These are phyloP conservation scores for Mycena indigotica DNA, from an alignment of 768 basidiomycete genomes.

Conservation along the genomic window DNA sequence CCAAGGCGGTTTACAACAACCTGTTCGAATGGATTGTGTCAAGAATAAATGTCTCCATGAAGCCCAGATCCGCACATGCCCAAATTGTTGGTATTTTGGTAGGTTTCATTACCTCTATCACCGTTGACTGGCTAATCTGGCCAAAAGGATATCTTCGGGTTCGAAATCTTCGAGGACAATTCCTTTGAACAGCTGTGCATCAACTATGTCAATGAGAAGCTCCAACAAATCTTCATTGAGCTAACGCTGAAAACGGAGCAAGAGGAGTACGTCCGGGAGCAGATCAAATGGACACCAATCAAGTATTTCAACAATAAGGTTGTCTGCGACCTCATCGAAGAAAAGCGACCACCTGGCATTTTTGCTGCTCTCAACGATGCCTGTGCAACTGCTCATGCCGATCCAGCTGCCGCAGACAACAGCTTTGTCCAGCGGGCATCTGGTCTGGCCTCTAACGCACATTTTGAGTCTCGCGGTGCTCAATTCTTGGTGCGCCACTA, in stretches of 20 bases:
- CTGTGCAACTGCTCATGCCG: conserved; percentile 98
- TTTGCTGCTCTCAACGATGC: conserved; percentile 98
- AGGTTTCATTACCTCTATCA: conserved; percentile 25
- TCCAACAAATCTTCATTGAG: conserved; percentile 99
- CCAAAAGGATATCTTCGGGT: conserved; percentile 91
- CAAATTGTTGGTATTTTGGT: conserved; percentile 94
- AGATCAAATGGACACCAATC: conserved; percentile 99
- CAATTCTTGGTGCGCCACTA: conserved; percentile 97
- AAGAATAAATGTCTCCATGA: conserved; percentile 95
- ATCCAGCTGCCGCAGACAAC: conserved; percentile 93
- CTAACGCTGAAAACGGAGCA: conserved; percentile 98
- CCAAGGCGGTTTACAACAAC: conserved; percentile 98
- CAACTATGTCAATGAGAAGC: conserved; percentile 99
- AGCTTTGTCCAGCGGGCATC: conserved; percentile 93
- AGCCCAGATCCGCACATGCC: conserved; percentile 68
- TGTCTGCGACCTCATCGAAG: conserved; percentile 98
- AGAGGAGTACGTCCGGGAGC: conserved; percentile 97
- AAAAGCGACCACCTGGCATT: conserved; percentile 92
- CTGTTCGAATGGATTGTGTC: conserved; percentile 99
- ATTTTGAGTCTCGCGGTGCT: conserved; percentile 92
- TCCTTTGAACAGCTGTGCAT: conserved; percentile 98
- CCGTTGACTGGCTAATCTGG: conserved; percentile 4
- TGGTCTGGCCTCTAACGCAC: conserved; percentile 78
- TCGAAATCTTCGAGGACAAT: conserved; percentile 98
- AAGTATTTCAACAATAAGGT: conserved; percentile 99